These are phyloP conservation scores for Acacia concinna DNA, from an alignment of 331 rosid species.

Conservation along the genomic window DNA sequence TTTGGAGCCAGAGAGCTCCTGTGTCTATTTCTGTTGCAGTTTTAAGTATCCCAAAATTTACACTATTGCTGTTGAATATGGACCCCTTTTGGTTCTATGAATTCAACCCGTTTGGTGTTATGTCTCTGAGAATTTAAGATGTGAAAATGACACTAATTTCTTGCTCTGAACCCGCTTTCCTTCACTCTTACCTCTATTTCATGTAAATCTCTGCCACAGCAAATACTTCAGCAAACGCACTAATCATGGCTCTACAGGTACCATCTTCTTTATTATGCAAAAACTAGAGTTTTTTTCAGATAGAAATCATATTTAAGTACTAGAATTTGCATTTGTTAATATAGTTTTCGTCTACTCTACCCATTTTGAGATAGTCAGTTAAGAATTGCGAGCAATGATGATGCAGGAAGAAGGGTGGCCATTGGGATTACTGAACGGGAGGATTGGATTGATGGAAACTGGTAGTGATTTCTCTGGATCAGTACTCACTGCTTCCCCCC, in stretches of 20 bases:
- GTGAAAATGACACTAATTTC: conserved; percentile 30
- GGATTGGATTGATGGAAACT: conserved; percentile 57
- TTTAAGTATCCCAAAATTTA: conserved; percentile 16
- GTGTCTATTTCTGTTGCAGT: background rate
- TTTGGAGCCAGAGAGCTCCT: conserved; percentile 5
- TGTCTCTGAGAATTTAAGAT: conserved; percentile 24
- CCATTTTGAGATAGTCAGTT: background rate
- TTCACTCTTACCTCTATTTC: conserved; percentile 27
- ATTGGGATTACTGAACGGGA: conserved; percentile 65
- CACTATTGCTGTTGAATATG: conserved; percentile 7
- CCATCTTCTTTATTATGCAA: conserved; percentile 4
- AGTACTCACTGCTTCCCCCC: conserved; percentile 54
- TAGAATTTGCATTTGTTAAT: background rate
- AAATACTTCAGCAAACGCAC: conserved; percentile 13
- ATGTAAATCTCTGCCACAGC: background rate
- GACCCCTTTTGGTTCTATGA: background rate
- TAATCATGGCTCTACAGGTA: conserved; percentile 67
- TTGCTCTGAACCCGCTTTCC: conserved; percentile 32
- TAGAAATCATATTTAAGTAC: background rate
- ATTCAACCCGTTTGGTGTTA: conserved; percentile 7
- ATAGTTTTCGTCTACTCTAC: background rate
- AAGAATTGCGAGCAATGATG: background rate
- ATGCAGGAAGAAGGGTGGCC: conserved; percentile 86
- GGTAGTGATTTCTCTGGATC: conserved; percentile 54
- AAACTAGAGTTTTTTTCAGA: background rate